Evolutionary conservation across 441 rosid species (phyloP).

Genomic region (Erysimum cheiri): DNA sequence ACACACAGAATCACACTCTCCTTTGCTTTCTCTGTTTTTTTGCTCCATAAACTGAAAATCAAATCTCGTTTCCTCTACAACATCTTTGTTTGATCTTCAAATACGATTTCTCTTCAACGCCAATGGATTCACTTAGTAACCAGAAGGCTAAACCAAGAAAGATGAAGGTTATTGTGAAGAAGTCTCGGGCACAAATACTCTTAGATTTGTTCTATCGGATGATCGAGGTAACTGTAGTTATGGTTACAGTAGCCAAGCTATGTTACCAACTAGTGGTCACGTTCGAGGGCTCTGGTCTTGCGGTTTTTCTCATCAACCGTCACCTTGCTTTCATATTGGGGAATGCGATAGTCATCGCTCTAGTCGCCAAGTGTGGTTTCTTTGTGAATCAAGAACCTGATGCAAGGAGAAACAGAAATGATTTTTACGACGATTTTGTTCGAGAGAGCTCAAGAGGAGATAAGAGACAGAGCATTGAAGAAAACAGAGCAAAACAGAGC

Average conservation of each 20-base stretch:
- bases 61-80: background rate
- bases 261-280: conserved; percentile 39
- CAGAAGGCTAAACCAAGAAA: conserved; percentile 42
- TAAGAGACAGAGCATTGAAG: conserved; percentile 17
- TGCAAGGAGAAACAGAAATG: conserved; percentile 13
- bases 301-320: conserved; percentile 35
- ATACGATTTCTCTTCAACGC: background rate
- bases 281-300: conserved; percentile 30
- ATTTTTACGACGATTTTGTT: conserved; percentile 40
- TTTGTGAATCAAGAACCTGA: conserved; percentile 41
- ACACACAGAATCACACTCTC: conserved; percentile 19
- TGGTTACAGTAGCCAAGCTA: conserved; percentile 41
- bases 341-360: conserved; percentile 35
- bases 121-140: conserved; percentile 37
- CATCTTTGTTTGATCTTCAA: conserved; percentile 17
- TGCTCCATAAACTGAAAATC: background rate
- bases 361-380: conserved; percentile 36
- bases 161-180: conserved; percentile 36
- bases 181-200: conserved; percentile 32
- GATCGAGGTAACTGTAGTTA: conserved; percentile 38
- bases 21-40: conserved; percentile 19
- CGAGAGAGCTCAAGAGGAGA: conserved; percentile 31
- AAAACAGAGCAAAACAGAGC: conserved; percentile 23
- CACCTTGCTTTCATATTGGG: conserved; percentile 44
- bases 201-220: conserved; percentile 30